phyloP scores from a whole-genome alignment of 139 green algal genomes.

The Raphidocelis subcapitata region DNA sequence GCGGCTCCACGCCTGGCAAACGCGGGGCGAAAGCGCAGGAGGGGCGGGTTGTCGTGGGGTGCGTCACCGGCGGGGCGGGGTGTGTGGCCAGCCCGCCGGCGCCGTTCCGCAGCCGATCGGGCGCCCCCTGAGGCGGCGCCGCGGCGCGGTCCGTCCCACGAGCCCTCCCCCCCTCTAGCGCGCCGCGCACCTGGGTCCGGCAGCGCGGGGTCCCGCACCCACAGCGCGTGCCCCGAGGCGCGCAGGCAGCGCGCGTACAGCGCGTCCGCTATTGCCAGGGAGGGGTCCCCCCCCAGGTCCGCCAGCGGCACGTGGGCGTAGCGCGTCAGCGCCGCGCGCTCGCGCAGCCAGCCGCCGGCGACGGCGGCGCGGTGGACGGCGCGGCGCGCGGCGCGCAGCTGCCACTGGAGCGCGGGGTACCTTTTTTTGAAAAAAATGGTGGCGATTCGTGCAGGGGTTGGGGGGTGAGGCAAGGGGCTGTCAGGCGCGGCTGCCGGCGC shows the following conservation, averaged over 20 bases:
- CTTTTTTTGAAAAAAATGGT: slow-evolving; percentile 17
- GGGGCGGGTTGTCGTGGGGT: no score
- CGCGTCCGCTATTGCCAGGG: slow-evolving; percentile 64
- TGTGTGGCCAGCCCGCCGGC: no score
- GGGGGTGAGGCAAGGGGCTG: no score
- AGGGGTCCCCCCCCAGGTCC: slow-evolving; percentile 62
- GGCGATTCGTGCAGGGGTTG: no score
- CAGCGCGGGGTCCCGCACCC: slow-evolving; percentile 59
- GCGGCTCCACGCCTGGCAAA: slow-evolving; percentile 14
- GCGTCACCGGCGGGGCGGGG: no score
- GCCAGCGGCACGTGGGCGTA: slow-evolving; percentile 86
- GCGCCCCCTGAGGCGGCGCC: no score
- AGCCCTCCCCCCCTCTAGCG: no score
- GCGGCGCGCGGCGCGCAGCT: slow-evolving; percentile 59
- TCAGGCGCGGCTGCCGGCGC: no score
- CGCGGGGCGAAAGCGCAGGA: not conserved
- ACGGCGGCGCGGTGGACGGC: slow-evolving; percentile 52
- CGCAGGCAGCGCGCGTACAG: slow-evolving; percentile 75
- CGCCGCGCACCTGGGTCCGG: slow-evolving; percentile 63
- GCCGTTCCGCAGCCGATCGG: no score
- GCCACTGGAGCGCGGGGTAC: slow-evolving; percentile 83
- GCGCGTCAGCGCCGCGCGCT: slow-evolving; percentile 59
- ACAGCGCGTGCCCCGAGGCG: slow-evolving; percentile 78
- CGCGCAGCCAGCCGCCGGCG: slow-evolving; percentile 64
- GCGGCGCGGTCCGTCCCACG: no score